Conservation (phyloP, 345 rosid species). For the Salix koriyanagi region DNA sequence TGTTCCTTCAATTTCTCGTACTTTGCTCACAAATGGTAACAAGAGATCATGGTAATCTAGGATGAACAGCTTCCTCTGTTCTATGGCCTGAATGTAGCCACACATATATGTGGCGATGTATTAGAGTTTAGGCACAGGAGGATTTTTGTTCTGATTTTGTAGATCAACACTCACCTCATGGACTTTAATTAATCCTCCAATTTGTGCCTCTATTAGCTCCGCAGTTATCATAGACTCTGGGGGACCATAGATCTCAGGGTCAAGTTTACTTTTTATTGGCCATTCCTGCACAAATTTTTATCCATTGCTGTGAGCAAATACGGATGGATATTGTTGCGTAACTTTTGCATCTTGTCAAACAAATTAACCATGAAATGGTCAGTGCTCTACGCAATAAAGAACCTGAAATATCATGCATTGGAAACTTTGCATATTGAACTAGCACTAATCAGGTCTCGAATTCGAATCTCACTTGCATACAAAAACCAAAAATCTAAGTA, state of each 20-base stretch:
- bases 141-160: not conserved
- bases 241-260: not conserved
- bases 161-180: not conserved
- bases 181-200: not conserved
- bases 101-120: not conserved
- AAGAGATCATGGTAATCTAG: slow-evolving; percentile 25
- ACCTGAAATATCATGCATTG: no score
- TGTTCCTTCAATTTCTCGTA: slow-evolving; percentile 13
- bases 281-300: not conserved
- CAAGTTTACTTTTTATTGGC: not conserved
- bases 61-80: slow-evolving; percentile 23
- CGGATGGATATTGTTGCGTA: not conserved
- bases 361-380: no score
- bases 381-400: no score
- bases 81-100: slow-evolving; percentile 7
- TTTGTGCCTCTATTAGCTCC: not conserved
- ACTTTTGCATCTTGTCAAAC: not conserved
- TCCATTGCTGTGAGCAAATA: not conserved
- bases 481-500: not conserved
- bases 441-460: no score
- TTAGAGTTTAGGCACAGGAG: not conserved
- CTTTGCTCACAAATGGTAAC: slow-evolving; percentile 20
- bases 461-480: no score
- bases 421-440: no score
- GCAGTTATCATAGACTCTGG: not conserved